phyloP scores from a whole-genome alignment of 495 filamentous ascomycete genomes.

The Penicillium egyptiacum region DNA sequence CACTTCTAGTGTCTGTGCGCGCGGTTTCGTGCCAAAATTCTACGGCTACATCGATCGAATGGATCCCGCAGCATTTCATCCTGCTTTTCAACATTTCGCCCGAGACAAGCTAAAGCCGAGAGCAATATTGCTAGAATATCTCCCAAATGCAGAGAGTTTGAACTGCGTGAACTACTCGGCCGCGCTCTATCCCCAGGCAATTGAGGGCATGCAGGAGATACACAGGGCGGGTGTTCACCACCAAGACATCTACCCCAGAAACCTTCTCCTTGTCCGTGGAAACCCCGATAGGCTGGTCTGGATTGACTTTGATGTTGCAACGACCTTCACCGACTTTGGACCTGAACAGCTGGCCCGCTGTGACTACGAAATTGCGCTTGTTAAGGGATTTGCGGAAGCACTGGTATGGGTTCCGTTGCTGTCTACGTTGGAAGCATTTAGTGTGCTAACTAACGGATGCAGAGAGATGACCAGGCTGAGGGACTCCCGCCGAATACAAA shows the following conservation, averaged over 20 bases:
- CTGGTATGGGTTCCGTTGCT: slow-evolving; percentile 2
- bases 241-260: slow-evolving; percentile 27
- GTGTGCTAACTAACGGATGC: slow-evolving; percentile 11
- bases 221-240: slow-evolving; percentile 14
- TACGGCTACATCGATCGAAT: slow-evolving; percentile 26
- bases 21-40: slow-evolving; percentile 23
- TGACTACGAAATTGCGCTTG: slow-evolving; percentile 21
- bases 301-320: slow-evolving; percentile 33
- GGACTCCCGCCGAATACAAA: slow-evolving; percentile 33
- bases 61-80: slow-evolving; percentile 23
- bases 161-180: slow-evolving; percentile 32
- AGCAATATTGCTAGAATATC: slow-evolving; percentile 26
- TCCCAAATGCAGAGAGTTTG: slow-evolving; percentile 20
- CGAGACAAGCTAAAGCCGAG: slow-evolving; percentile 14
- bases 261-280: slow-evolving; percentile 24
- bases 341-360: slow-evolving; percentile 14
- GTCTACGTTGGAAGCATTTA: slow-evolving; percentile 3
- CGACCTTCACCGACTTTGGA: slow-evolving; percentile 19
- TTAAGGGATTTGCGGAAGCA: background rate
- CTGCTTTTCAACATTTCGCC: slow-evolving; percentile 18
- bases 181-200: slow-evolving; percentile 16
- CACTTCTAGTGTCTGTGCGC: slow-evolving; percentile 18
- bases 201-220: slow-evolving; percentile 13
- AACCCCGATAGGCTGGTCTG: slow-evolving; percentile 19
- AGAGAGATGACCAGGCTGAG: slow-evolving; percentile 25